phyloP scores from a whole-genome alignment of 306 rosid species.

The Albizia julibrissin region DNA sequence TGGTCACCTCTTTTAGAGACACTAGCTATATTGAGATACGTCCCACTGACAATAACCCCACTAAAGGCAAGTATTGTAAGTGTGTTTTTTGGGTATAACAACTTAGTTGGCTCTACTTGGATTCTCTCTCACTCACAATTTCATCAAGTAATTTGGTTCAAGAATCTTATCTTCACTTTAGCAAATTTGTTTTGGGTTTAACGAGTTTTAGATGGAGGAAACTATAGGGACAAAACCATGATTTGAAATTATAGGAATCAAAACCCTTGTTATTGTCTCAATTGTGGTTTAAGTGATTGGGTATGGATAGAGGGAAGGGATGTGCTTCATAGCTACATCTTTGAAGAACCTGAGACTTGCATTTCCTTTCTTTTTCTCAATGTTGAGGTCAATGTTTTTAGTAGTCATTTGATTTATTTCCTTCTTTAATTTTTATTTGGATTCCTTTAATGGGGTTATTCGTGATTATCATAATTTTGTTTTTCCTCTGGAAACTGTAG shows the following conservation, averaged over 20 bases:
- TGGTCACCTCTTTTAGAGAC: slow-evolving; percentile 91
- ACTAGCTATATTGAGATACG: slow-evolving; percentile 88
- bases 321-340: not conserved
- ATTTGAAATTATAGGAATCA: too few relatives aligned
- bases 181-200: not conserved
- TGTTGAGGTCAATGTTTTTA: slow-evolving; percentile 6
- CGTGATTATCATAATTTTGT: not conserved
- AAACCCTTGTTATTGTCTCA: not conserved
- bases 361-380: slow-evolving; percentile 2
- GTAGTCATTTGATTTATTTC: not conserved
- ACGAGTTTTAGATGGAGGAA: too few relatives aligned
- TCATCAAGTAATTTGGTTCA: not conserved
- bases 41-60: slow-evolving; percentile 69
- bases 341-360: not conserved
- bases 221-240: too few relatives aligned
- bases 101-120: not conserved
- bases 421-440: not conserved
- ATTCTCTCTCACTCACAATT: not conserved
- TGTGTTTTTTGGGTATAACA: not conserved
- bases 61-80: slow-evolving; percentile 58
- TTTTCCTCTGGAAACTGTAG: slow-evolving; percentile 36
- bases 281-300: not conserved
- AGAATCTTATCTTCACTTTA: not conserved
- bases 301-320: not conserved
- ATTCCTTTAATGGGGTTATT: slow-evolving; percentile 8